Evolutionary conservation across 495 filamentous ascomycete species (phyloP).

Genomic region (Penicillium herquei): DNA sequence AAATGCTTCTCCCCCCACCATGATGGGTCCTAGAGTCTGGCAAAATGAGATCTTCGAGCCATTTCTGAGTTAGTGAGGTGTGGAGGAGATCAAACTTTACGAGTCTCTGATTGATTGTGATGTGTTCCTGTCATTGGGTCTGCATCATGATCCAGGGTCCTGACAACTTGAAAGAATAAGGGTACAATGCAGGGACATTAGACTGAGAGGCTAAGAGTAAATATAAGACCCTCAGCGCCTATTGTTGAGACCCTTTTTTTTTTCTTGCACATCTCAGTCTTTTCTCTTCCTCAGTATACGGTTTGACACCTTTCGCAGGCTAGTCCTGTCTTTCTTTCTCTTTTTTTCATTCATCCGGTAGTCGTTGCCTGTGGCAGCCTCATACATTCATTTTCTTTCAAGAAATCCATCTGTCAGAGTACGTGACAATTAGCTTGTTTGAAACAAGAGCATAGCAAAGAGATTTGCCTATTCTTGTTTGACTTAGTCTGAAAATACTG

Average conservation of each 20-base stretch:
- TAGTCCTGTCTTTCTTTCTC: conserved; percentile 38
- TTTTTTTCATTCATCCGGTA: conserved; percentile 16
- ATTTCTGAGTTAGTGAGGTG: conserved; percentile 2
- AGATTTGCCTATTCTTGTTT: neutral
- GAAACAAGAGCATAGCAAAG: neutral
- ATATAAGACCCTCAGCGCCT: conserved; percentile 27
- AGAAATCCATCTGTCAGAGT: neutral
- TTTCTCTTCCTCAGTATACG: conserved; percentile 13
- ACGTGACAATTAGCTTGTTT: conserved; percentile 1
- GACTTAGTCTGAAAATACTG: neutral
- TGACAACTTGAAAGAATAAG: neutral
- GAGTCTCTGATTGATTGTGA: conserved; percentile 25
- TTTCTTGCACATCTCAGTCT: conserved; percentile 22
- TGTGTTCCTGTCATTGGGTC: conserved; percentile 5
- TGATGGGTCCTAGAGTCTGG: conserved; percentile 1
- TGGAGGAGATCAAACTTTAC: conserved; percentile 18
- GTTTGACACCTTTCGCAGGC: conserved; percentile 36
- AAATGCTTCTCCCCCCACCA: conserved; percentile 10
- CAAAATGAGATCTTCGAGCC: conserved; percentile 5
- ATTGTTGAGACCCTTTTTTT: conserved; percentile 11
- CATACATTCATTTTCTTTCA: conserved; percentile 28
- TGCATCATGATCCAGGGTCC: conserved; percentile 7
- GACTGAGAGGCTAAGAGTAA: neutral
- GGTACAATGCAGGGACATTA: neutral
- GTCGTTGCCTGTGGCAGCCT: conserved; percentile 37